Evolutionary conservation across 441 rosid genomes (phyloP).

Genomic region (Caryocar brasiliense): DNA sequence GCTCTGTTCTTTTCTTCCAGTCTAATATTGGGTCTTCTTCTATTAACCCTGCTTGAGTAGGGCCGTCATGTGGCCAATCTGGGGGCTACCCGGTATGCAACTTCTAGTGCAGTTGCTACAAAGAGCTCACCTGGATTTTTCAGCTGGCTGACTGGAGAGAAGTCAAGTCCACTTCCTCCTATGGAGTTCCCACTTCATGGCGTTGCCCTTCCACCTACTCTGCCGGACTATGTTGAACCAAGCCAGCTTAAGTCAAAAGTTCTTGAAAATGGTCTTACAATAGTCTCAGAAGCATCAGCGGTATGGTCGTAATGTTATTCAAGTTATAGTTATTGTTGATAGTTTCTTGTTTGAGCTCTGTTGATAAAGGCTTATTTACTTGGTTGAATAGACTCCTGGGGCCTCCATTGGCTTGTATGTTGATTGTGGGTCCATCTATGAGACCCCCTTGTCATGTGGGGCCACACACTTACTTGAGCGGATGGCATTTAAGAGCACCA

Average conservation of each 20-base stretch:
- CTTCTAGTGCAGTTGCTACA: conserved; percentile 51
- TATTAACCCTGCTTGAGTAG: conserved; percentile 20
- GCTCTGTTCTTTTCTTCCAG: not conserved
- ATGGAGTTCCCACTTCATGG: conserved; percentile 52
- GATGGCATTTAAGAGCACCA: conserved; percentile 86
- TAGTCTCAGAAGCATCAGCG: conserved; percentile 60
- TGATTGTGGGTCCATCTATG: conserved; percentile 78
- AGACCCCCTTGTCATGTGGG: conserved; percentile 63
- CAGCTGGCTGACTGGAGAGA: conserved; percentile 59
- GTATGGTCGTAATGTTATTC: conserved; percentile 22
- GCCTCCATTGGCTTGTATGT: conserved; percentile 77
- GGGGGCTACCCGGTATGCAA: conserved; percentile 37
- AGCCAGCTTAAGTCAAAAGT: conserved; percentile 41
- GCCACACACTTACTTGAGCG: conserved; percentile 81
- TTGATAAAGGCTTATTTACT: conserved; percentile 8
- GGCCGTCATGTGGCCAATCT: conserved; percentile 36
- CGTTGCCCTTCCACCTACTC: conserved; percentile 45
- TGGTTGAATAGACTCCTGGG: conserved; percentile 48
- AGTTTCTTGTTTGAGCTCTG: not conserved
- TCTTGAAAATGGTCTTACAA: conserved; percentile 65
- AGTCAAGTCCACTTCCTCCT: conserved; percentile 35
- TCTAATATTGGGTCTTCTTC: not conserved
- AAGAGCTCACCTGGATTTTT: conserved; percentile 53
- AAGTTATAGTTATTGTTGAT: not conserved
- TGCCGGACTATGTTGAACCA: conserved; percentile 62